Base-by-base conservation (phyloP, 1,284 basidiomycete genomes). In the Puccinia coronata region DNA sequence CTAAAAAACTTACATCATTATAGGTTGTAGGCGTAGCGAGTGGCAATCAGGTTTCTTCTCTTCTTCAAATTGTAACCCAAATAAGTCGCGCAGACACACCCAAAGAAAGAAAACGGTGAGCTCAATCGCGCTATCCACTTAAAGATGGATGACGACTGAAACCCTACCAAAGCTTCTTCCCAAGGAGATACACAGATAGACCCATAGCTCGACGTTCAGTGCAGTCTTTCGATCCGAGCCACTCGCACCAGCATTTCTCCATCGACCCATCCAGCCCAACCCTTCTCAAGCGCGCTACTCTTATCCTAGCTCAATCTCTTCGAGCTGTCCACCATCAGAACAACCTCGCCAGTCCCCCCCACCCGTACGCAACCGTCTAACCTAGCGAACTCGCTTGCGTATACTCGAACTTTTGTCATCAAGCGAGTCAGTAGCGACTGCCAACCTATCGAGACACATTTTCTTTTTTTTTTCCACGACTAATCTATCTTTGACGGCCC, bases 151-250 rank as follows among this genome's bases (percentile, higher is more conserved):
- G 59, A 61, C 59, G 59, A 61, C 18, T 36, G 59, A 61, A 61
- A 20, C 6, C 59, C 12, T 1, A 25, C 55, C 55, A 53, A 61
- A 36, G 34, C 59, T 36, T 36, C 25, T 61, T 61, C 59, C 31
- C 59, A 61, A 61, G 31, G 59, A 61, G 59, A 61, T 18, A 34
- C 59, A 61, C 16, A 34, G 5, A 9, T 34, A 18, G 59, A 34
- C n/a, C 34, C 59, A 61, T 28, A 34, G 59, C 59, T 61, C 59
- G 59, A 34, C n/a, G 36, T n/a, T 63, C 12, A 36, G 34, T 16
- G 59, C 25, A 39, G 63, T 14, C 63, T n/a, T 43, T 12, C 63
- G 36, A 65, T 43, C 63, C 63, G 63, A 65, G 63, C 63, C 36
- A 65, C 18, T 65, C 63, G 39, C 4, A 43, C 20, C 43, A 41